phyloP scores from a whole-genome alignment of 2,329 filamentous ascomycete species.

The Diaporthe aspalathi region DNA sequence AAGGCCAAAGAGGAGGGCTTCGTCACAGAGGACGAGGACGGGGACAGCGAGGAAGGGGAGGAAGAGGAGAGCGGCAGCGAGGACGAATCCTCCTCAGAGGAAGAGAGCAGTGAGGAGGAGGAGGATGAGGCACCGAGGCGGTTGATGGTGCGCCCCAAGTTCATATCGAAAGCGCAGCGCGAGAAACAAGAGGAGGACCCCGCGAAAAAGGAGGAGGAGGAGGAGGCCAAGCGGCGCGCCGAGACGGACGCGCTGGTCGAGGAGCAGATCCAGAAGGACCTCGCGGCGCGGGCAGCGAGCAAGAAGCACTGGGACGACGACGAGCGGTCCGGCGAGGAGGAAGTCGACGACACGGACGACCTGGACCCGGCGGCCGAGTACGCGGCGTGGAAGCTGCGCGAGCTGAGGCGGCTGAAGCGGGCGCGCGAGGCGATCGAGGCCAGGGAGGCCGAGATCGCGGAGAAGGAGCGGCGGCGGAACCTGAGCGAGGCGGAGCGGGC shows the following conservation, averaged over 20 bases:
- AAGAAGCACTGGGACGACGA: constrained; percentile 89
- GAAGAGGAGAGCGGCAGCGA: constrained; percentile 50
- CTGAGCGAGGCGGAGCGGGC: constrained; percentile 87
- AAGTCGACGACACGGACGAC: constrained; percentile 89
- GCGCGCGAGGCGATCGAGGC: constrained; percentile 86
- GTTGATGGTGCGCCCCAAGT: constrained; percentile 72
- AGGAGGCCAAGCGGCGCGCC: constrained; percentile 73
- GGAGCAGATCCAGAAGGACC: constrained; percentile 86
- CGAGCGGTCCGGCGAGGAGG: constrained; percentile 70
- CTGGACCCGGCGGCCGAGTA: constrained; percentile 88
- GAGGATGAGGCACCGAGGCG: constrained; percentile 69
- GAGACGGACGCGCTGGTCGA: constrained; percentile 85
- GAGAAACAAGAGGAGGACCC: constrained; percentile 44
- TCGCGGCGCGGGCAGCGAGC: constrained; percentile 77
- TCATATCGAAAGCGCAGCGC: constrained; percentile 70
- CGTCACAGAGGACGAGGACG: constrained; percentile 66
- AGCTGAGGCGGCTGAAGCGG: constrained; percentile 88
- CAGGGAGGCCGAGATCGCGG: constrained; percentile 85
- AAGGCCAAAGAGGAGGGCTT: constrained; percentile 71
- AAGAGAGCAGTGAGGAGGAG: constrained; percentile 66
- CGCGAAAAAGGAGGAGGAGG: constrained; percentile 54
- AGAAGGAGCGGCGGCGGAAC: constrained; percentile 88
- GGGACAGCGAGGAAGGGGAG: constrained; percentile 54
- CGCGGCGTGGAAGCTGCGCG: constrained; percentile 93
- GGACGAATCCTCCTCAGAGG: constrained; percentile 52